Evolutionary conservation across 805 yeast species (phyloP).

Genomic region (Pichia thaimueangensis): DNA sequence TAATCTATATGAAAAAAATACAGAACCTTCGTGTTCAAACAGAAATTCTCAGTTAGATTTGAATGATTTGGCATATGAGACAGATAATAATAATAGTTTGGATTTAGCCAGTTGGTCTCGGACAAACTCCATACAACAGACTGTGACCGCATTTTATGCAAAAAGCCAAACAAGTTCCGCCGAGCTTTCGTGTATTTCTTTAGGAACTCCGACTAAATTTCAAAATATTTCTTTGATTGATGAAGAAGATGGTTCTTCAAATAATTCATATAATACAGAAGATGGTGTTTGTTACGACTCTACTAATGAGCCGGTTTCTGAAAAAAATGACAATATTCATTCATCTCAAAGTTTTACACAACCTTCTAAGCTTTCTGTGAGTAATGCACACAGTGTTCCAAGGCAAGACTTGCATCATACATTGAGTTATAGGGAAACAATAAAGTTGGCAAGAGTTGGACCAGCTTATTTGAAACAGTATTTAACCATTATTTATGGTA

Average conservation of each 20-base stretch:
- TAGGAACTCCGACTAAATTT: too few species aligned
- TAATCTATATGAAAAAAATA: not conserved
- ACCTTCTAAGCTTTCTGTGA: not conserved
- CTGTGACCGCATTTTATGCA: too few species aligned
- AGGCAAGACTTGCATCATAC: not conserved
- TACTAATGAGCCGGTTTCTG: not conserved
- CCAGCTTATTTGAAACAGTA: conserved; percentile 6
- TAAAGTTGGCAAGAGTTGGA: conserved; percentile 3
- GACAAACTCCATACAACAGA: too few species aligned
- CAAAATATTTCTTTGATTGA: conserved; percentile 3
- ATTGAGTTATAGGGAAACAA: not conserved
- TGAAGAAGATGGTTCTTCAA: conserved; percentile 3
- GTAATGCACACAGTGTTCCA: too few species aligned
- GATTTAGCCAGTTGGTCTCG: too few species aligned
- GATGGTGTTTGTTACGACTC: not conserved
- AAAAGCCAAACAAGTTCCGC: too few species aligned
- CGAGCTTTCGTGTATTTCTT: too few species aligned
- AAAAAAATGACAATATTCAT: not conserved
- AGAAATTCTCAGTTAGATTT: too few species aligned
- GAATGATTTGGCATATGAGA: too few species aligned
- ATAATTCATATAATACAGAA: too few species aligned
- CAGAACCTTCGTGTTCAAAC: too few species aligned
- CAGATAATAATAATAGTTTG: too few species aligned
- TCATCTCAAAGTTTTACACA: not conserved
- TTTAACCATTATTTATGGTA: conserved; percentile 9